Evolutionary conservation across 1,139 yeast genomes (phyloP).

Genomic region (Pichia terricola): DNA sequence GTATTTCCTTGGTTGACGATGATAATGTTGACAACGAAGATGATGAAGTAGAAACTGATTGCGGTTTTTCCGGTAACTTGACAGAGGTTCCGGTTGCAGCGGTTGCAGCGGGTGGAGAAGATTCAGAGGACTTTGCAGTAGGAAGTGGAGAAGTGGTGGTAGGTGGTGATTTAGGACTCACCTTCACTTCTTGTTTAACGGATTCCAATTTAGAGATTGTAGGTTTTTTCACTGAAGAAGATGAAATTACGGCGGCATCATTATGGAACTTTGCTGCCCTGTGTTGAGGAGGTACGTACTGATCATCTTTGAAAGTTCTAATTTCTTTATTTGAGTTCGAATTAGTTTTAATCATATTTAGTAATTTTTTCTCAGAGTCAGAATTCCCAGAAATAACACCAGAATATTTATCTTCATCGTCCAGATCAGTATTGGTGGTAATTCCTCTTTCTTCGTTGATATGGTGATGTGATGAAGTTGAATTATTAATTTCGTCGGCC

Average conservation of each 20-base stretch:
- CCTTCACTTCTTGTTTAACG: neutral
- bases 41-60: neutral
- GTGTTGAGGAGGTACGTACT: constrained; percentile 17
- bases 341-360: constrained; percentile 20
- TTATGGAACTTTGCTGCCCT: constrained; percentile 54
- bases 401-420: constrained; percentile 93
- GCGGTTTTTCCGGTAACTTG: constrained; percentile 9
- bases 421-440: constrained; percentile 63
- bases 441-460: constrained; percentile 87
- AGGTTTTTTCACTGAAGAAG: constrained; percentile 5
- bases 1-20: neutral
- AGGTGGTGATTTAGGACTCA: neutral
- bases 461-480: constrained; percentile 56
- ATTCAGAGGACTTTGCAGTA: neutral
- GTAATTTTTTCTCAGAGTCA: constrained; percentile 18
- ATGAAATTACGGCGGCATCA: constrained; percentile 67
- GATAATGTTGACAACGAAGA: neutral
- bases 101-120: constrained; percentile 1
- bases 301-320: neutral
- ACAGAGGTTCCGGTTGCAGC: constrained; percentile 9
- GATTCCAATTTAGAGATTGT: neutral
- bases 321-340: constrained; percentile 15
- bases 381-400: constrained; percentile 64
- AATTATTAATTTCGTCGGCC: constrained; percentile 59
- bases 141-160: neutral